Conservation (phyloP, 2,329 filamentous ascomycete genomes). For the Monascus ruber region DNA sequence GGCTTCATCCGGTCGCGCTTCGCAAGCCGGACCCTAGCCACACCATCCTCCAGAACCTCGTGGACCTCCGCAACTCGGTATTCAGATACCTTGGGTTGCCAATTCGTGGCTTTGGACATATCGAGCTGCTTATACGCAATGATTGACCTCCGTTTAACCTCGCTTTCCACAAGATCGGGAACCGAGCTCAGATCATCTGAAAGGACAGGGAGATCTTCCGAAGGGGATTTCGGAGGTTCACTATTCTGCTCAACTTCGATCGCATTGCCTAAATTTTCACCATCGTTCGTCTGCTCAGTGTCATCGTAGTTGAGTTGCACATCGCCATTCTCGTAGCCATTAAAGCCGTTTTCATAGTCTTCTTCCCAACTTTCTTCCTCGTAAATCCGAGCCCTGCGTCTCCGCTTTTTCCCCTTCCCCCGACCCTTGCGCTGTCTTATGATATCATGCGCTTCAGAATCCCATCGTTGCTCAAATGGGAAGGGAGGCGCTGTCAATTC, state of each 20-base stretch:
- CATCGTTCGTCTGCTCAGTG: constrained; percentile 18
- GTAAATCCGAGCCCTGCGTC: constrained; percentile 42
- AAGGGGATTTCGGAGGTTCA: constrained; percentile 22
- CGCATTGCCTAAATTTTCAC: constrained; percentile 3
- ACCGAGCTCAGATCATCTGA: constrained; percentile 52
- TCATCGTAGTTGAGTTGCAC: constrained; percentile 33
- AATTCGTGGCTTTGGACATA: constrained; percentile 36
- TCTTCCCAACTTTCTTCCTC: constrained; percentile 33
- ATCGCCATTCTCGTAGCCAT: constrained; percentile 21
- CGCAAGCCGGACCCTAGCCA: constrained; percentile 54
- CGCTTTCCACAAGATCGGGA: constrained; percentile 32
- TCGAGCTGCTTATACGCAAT: constrained; percentile 39
- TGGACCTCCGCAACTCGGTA: constrained; percentile 57
- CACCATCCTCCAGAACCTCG: constrained; percentile 42
- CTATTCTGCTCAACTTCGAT: constrained; percentile 10
- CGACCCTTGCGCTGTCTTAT: constrained; percentile 29
- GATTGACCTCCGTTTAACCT: constrained; percentile 26
- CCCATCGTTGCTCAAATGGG: constrained; percentile 83
- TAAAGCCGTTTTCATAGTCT: constrained; percentile 25
- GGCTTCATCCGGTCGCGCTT: constrained; percentile 51
- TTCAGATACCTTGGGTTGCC: constrained; percentile 37
- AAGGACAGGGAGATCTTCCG: constrained; percentile 38
- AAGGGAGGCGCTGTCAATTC: constrained; percentile 69
- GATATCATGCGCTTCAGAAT: constrained; percentile 53
- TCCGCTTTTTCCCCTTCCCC: constrained; percentile 30